These are phyloP conservation scores for Vitis hybrid DNA, from an alignment of 177 flowering plant genomes.

Conservation along the genomic window DNA sequence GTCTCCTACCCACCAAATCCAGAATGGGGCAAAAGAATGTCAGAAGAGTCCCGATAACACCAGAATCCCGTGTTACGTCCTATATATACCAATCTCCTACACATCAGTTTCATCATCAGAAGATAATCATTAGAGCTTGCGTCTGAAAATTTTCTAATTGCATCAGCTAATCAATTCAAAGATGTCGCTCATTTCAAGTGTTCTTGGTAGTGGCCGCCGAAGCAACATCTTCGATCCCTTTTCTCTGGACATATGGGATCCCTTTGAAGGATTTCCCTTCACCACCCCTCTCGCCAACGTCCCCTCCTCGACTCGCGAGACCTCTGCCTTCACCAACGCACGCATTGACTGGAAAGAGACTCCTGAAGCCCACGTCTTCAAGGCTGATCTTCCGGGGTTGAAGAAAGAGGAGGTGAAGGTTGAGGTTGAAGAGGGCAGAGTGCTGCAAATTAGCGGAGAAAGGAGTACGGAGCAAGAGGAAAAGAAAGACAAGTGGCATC, in stretches of 20 bases:
- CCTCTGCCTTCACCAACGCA: conserved; percentile 16
- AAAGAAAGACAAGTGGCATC: conserved; percentile 6
- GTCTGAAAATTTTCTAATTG: too few species aligned
- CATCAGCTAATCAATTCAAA: too few species aligned
- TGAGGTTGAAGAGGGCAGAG: too few species aligned
- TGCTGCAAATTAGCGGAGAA: conserved; percentile 18
- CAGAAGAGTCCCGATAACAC: too few species aligned
- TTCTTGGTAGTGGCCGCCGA: conserved; percentile 21
- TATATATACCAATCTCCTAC: too few species aligned
- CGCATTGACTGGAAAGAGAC: conserved; percentile 21
- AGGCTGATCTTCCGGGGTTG: conserved; percentile 10
- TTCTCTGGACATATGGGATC: conserved; percentile 40
- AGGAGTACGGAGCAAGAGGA: conserved; percentile 4
- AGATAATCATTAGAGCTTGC: neutral
- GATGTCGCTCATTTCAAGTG: conserved; percentile 1
- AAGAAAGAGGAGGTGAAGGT: too few species aligned
- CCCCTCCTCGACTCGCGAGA: conserved; percentile 10
- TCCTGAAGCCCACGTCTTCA: conserved; percentile 16
- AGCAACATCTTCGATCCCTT: conserved; percentile 35
- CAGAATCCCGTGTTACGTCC: too few species aligned
- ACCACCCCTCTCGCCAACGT: neutral
- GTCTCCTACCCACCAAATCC: neutral
- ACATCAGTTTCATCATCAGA: too few species aligned
- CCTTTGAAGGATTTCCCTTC: conserved; percentile 19
- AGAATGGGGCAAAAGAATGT: too few species aligned